Evolutionary conservation across 345 rosid species (phyloP), one percentile per base, ranked within the genome.

Genomic region (Psidium guajava): DNA sequence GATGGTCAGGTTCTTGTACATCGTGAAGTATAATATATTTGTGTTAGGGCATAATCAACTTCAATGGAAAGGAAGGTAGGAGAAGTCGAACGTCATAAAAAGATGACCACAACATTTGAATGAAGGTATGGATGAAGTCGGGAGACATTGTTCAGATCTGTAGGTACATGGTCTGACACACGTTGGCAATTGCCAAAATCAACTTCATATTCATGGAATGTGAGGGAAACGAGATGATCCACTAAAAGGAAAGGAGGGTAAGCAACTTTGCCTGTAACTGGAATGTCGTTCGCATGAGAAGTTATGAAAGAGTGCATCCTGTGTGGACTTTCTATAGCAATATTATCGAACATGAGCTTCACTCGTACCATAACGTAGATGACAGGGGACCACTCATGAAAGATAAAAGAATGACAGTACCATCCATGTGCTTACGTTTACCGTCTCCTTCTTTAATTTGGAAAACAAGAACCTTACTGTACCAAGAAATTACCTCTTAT

Each of bases 401-500:
- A 27, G 18, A 25, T n/a, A 8, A 85, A 69, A 84, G 44, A 20
- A 87, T 85, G 59, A 54, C 54, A 28, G n/a, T 69, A 57, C 83
- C n/a, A 69, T 64, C 52, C 22, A 57, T 73, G 59, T 50, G 3
- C 84, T 59, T 84, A 73, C 59, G 14, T 82, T 89, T 94, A 95
- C 96, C 96, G 87, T 86, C 91, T 82, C 98, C 98, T 11, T 95
- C 98, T 89, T 96, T 96, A 86, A 96, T 88, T 50, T 88, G 92
- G n/a, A n/a, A n/a, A n/a, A n/a, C n/a, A n/a, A n/a, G n/a, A 91
- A 89, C 90, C 86, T 86, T 87, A 86, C 92, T 93, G 89, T 95
- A 95, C 99, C 99, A 97, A 74, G 90, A 88, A 52, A 96, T 88
- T 64, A 95, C 98, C 88, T 91, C 94, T 59, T 92, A 85, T 82